Base-by-base conservation (phyloP, 1,139 yeast species). In the Spencermartinsiella ligniputridi region DNA sequence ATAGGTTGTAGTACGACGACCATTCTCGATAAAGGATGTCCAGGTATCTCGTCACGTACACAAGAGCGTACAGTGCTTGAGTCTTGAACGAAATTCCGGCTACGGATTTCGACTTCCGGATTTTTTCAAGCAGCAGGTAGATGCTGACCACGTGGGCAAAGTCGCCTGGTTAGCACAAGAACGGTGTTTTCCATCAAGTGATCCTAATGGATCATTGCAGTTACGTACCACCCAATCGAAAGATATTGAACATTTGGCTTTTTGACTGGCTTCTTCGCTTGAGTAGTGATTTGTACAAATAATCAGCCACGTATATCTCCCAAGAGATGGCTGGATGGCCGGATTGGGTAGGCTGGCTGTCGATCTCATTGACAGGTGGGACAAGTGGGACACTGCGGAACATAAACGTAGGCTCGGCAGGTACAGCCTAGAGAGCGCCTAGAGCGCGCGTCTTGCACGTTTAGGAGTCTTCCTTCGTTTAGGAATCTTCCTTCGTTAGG, bases 51-150 rank as follows among this genome's bases (percentile, higher is more conserved):
- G 95, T 77, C 38, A 83, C 62, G 59, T 80, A 90, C 16, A 92
- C 97, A 39, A 85, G 52, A 32, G 79, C 80, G 61, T 92, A 92
- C 39, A 92, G 69, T 1, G 78, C 71, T 62, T 92, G 97, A 0
- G 97, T 87, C 68, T 90, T 90, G 63, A 88, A 71, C 3, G 97
- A 89, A 45, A 92, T 77, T 30, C 98, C 98, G 36, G 81, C 78
- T 45, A 84, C 81, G 11, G 95, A 82, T 54, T 73, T 71, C 48
- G 84, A 76, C 19, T 68, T 63, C 49, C 73, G 78, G 57, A 92
- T 87, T 41, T 89, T 79, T 49, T 79, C 81, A 44, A 90, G 72
- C 52, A 92, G 73, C 49, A 92, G 75, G 49, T 86, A 70, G 50
- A 87, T 84, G 58, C 95, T 83, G 35, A 85, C 81, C 63, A 87